phyloP scores from a whole-genome alignment of 805 yeast genomes.

The Candida khao-thaluensis region DNA sequence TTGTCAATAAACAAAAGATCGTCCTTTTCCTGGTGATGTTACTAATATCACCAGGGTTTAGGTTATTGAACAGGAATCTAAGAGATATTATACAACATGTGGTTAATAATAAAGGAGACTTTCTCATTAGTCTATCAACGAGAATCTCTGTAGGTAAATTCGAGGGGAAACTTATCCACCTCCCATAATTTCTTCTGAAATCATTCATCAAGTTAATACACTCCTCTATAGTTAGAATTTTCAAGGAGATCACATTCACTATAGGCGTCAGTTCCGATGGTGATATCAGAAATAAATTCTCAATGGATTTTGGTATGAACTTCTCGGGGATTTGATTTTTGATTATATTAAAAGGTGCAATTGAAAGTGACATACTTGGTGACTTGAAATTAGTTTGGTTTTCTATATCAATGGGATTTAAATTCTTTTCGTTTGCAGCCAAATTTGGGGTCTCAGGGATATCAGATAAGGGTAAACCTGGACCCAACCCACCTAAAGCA shows the following conservation, averaged over 20 bases:
- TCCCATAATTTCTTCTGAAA: constrained; percentile 66
- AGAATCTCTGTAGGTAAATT: constrained; percentile 47
- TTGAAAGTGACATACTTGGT: constrained; percentile 35
- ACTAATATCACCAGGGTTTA: constrained; percentile 26
- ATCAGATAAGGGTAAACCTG: background rate
- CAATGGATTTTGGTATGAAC: constrained; percentile 35
- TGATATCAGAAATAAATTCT: constrained; percentile 25
- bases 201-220: constrained; percentile 51
- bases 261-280: constrained; percentile 10
- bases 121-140: constrained; percentile 45
- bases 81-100: constrained; percentile 63
- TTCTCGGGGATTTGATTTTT: constrained; percentile 27
- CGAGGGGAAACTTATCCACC: constrained; percentile 75
- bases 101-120: constrained; percentile 64
- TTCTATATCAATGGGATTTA: constrained; percentile 23
- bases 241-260: constrained; percentile 51
- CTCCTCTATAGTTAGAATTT: constrained; percentile 48
- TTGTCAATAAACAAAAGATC: constrained; percentile 44
- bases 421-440: constrained; percentile 17
- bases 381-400: constrained; percentile 22
- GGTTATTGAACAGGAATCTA: constrained; percentile 42
- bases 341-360: constrained; percentile 47
- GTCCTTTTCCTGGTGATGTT: constrained; percentile 21
- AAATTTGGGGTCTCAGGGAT: constrained; percentile 25
- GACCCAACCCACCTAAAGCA: constrained; percentile 18